Evolutionary conservation across 2,329 filamentous ascomycete species (phyloP), one percentile per base, ranked within the genome.

Genomic region (Diaporthe citrichinensis): DNA sequence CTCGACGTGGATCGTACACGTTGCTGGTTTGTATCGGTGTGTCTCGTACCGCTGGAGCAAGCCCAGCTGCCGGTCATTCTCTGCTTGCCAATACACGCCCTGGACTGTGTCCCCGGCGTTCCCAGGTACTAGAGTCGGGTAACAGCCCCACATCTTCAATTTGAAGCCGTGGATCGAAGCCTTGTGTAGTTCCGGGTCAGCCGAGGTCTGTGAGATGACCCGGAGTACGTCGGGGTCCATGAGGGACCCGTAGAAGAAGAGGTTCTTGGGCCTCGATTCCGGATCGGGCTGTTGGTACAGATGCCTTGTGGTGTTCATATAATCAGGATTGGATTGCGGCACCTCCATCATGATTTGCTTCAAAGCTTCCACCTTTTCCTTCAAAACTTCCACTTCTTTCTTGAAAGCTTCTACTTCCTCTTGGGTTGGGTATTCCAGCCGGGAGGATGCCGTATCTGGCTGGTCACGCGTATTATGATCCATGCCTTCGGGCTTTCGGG

Each of bases 191-290:
- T 58, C 8, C 10, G 68, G 68, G 6, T 71, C 39, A 28, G 17
- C 4, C 15, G 39, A 36, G 46, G 17, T 58, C 17, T 46, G 39
- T 46, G 53, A 20, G 3, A 71, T 71, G 1, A 36, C 39, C 20
- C 17, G 51, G 51, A 71, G 2, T 8, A 59, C 53, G n/a, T 49
- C 68, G 25, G 68, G 68, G 12, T 71, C 68, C 53, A 71, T 59
- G 7, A 71, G 68, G 25, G 68, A 71, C 3, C 68, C 68, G 25
- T 59, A 71, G 68, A 71, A 71, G 53, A 71, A 71, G 23, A 71
- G 34, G 39, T 34, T 17, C n/a, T 57, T 57, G 3, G 68, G 68
- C 20, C 49, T 59, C 25, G 53, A 59, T 25, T 59, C 39, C 17
- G 25, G 53, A 25, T 59, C 53, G 12, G 68, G 53, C 7, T 36